Evolutionary conservation across 1,284 basidiomycete species (phyloP).

Genomic region (Thelephora terrestris): DNA sequence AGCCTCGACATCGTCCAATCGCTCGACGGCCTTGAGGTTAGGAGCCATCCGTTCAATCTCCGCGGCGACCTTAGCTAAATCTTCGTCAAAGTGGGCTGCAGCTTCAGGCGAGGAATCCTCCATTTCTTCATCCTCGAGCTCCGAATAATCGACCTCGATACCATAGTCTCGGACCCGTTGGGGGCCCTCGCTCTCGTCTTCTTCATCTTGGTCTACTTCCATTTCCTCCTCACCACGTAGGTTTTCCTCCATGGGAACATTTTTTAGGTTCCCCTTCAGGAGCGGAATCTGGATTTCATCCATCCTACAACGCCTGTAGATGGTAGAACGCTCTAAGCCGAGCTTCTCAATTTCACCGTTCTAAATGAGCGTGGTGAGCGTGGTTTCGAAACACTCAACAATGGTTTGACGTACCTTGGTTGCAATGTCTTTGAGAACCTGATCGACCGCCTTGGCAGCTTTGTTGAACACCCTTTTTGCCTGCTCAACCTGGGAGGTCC

Average conservation of each 20-base stretch:
- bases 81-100: constrained; percentile 69
- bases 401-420: constrained; percentile 40
- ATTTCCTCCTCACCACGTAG: constrained; percentile 78
- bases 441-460: constrained; percentile 72
- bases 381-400: neutral
- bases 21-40: constrained; percentile 94
- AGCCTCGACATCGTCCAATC: constrained; percentile 87
- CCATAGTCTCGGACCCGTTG: constrained; percentile 76
- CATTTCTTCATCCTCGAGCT: constrained; percentile 76
- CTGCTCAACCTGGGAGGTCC: constrained; percentile 63
- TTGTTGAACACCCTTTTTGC: constrained; percentile 65
- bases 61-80: constrained; percentile 59
- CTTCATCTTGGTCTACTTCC: constrained; percentile 80
- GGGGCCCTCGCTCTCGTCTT: constrained; percentile 64
- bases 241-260: constrained; percentile 94
- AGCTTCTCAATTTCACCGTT: constrained; percentile 93
- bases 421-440: constrained; percentile 84
- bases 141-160: constrained; percentile 82
- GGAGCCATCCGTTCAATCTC: constrained; percentile 95
- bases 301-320: constrained; percentile 88
- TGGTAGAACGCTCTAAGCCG: constrained; percentile 75
- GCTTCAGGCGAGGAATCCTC: constrained; percentile 65
- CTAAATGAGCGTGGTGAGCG: constrained; percentile 28
- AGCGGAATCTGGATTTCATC: constrained; percentile 89
- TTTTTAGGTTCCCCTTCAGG: constrained; percentile 63